phyloP scores from a whole-genome alignment of 1,284 basidiomycete genomes.

The Ceratobasidium sp. region DNA sequence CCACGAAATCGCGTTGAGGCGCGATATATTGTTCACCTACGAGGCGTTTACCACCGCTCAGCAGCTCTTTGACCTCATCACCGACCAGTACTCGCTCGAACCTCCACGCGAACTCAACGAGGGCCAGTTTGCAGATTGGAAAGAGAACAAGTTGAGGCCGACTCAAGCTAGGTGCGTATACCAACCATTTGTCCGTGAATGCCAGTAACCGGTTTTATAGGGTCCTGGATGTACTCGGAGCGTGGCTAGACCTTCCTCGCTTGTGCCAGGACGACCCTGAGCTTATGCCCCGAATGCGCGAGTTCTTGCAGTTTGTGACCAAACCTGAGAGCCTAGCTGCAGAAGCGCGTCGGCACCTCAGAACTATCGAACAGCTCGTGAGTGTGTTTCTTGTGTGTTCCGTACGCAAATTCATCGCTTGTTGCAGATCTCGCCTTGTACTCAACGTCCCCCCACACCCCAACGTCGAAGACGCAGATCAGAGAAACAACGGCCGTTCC shows the following conservation, averaged over 20 bases:
- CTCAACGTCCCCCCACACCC: background rate
- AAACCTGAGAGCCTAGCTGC: constrained; percentile 55
- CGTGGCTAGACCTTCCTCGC: constrained; percentile 66
- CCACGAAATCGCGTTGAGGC: constrained; percentile 61
- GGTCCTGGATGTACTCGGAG: constrained; percentile 61
- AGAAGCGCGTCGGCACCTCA: constrained; percentile 59
- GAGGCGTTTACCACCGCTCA: constrained; percentile 74
- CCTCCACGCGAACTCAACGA: constrained; percentile 59
- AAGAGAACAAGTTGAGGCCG: constrained; percentile 62
- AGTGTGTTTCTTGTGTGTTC: constrained; percentile 45
- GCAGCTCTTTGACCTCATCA: constrained; percentile 68
- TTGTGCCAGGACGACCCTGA: constrained; percentile 68
- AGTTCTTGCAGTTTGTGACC: constrained; percentile 60
- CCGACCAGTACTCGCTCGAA: constrained; percentile 66
- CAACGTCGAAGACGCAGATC: constrained; percentile 21
- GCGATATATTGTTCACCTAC: constrained; percentile 78
- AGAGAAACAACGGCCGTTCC: constrained; percentile 28
- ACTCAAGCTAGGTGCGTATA: constrained; percentile 38
- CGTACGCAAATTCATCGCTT: background rate
- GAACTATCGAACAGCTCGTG: constrained; percentile 63
- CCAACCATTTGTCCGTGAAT: background rate
- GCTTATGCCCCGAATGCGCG: constrained; percentile 61
- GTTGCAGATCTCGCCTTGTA: constrained; percentile 3
- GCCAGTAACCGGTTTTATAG: constrained; percentile 31
- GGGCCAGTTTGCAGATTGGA: constrained; percentile 68